Evolutionary conservation across 306 rosid genomes (phyloP), one percentile per base, ranked within the genome.

Genomic region (Vigna hirtella): DNA sequence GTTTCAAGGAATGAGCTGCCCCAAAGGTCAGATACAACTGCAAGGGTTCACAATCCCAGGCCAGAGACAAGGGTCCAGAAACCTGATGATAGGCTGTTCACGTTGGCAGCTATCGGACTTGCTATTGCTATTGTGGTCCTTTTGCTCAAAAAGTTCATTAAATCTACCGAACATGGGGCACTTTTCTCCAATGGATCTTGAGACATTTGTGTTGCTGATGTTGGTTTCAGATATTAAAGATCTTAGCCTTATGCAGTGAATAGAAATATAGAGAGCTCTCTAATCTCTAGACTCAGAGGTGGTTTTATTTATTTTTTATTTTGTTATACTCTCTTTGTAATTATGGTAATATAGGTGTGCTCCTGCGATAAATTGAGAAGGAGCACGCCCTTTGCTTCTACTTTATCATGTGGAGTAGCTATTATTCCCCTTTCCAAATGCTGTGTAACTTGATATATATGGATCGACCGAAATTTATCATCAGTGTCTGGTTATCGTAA

Each of bases 91-190:
- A 81, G 97, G 52, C 24, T 93, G 85, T 91, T 90, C 85, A 91
- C 97, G 28, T 81, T 83, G 90, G 97, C 97, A 30, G 97, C 97
- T 17, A 85, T 93, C 48, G 98, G 97, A 15, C 98, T 93, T 20
- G 79, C 98, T 45, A 82, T 91, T 50, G 98, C 98, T 57, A 93
- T 93, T 78, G 53, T 87, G 63, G 91, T 88, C 70, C 96, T 93
- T 43, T 62, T 93, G 79, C 83, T 91, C 84, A 91, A 93, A 84
- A 91, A 93, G 83, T 90, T 93, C 63, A 75, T 93, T 81, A 91
- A 89, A 78, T 85, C 96, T 56, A 79, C 89, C n/a, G 89, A 91
- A 63, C 87, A 86, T 10, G 88, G 91, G 45, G 79, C 96, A 26
- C 82, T 93, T 63, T 93, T 90, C 88, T 87, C 87, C 81, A 81